These are phyloP conservation scores for Ballota nigra DNA, from an alignment of 257 asterid genomes.

Conservation along the genomic window DNA sequence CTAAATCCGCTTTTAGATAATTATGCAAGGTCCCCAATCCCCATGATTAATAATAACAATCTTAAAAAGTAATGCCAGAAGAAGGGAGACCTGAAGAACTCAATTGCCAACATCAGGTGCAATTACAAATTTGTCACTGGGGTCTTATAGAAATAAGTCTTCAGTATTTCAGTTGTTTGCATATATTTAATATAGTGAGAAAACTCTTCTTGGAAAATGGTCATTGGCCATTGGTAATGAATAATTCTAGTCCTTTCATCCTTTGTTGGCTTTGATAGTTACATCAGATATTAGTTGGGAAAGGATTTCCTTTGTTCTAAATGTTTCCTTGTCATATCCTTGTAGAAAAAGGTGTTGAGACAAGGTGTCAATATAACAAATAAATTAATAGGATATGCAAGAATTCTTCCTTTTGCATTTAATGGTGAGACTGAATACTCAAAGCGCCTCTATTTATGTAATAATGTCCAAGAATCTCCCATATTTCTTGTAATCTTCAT, in stretches of 20 bases:
- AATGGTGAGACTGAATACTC: too few relatives aligned
- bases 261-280: not conserved
- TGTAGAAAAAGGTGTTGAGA: too few relatives aligned
- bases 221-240: not conserved
- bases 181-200: not conserved
- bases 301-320: not conserved
- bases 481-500: not conserved
- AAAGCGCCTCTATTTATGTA: too few relatives aligned
- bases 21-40: too few relatives aligned
- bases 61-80: too few relatives aligned
- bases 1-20: too few relatives aligned
- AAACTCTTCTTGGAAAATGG: not conserved
- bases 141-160: not conserved
- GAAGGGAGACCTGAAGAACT: too few relatives aligned
- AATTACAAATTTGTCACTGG: not conserved
- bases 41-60: too few relatives aligned
- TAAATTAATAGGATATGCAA: too few relatives aligned
- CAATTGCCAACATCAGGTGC: not conserved
- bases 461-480: not conserved
- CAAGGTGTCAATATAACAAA: too few relatives aligned
- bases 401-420: not conserved
- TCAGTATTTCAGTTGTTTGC: not conserved
- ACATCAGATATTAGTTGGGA: not conserved
- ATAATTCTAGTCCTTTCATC: not conserved
- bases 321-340: not conserved